Evolutionary conservation across 1,139 yeast genomes (phyloP), one percentile per base, ranked within the genome.

Genomic region (Saccharomycopsis hybrid): DNA sequence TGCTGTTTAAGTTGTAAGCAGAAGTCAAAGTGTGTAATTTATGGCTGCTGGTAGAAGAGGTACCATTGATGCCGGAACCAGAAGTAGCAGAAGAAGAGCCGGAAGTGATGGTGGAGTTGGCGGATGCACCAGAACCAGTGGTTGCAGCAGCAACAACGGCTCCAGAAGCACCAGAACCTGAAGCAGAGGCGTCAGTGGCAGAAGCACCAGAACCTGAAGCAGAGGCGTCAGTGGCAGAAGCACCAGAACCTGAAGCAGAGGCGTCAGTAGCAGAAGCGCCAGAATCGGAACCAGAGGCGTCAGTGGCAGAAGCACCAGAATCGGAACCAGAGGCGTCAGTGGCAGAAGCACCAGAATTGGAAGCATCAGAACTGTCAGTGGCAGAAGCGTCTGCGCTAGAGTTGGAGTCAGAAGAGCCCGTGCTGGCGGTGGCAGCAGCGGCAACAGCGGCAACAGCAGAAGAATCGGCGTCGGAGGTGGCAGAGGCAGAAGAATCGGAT

Each of bases 351-450:
- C 29, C 29, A n/a, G 46, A 25, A 35, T 28, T 13, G 41, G 39
- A 13, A 30, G 47, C 42, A 13, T 24, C 11, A 46, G 49, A 42
- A 43, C 43, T 28, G 13, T 29, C 40, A 24, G 39, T 39, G 25
- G 41, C n/a, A 32, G 44, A 32, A 41, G 48, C 31, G 27, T 30
- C 38, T 35, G 52, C 11, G 24, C 38, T 39, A 37, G 28, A 24
- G 35, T 42, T 43, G 31, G 28, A 37, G 40, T 38, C 39, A 13
- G 11, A 42, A 31, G 33, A 28, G 30, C 36, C 28, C 29, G 48
- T 44, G 29, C 41, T n/a, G n/a, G 41, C 33, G 28, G 27, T 29
- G 25, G 32, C 9, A n/a, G 11, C 30, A 24, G 46, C 5, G 33
- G 31, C 41, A 36, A 50, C 9, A 40, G 37, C n/a, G 9, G 42